These are phyloP conservation scores for Ophiobolus disseminans DNA, from an alignment of 2,329 filamentous ascomycete genomes.

Conservation along the genomic window DNA sequence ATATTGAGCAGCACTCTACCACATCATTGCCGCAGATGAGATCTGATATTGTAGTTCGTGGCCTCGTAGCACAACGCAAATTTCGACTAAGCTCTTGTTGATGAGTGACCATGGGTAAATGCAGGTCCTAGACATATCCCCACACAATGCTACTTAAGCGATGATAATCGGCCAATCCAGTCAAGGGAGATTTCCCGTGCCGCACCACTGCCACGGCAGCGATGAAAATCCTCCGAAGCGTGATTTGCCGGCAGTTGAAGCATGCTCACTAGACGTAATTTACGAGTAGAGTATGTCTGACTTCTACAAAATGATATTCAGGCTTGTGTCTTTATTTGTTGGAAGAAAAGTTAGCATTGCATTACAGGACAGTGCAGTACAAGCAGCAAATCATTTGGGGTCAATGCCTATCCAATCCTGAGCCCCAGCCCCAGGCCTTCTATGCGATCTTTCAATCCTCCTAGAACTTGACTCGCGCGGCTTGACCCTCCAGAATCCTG, in stretches of 20 bases:
- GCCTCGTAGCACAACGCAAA: conserved; percentile 4
- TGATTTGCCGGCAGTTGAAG: conserved; percentile 8
- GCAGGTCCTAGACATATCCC: conserved; percentile 1
- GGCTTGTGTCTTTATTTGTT: background rate
- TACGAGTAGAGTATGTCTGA: background rate
- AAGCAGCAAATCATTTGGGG: too few species aligned
- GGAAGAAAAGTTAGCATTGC: background rate
- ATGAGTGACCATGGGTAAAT: conserved; percentile 14
- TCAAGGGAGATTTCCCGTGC: background rate
- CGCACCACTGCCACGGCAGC: background rate
- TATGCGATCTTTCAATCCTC: conserved; percentile 25
- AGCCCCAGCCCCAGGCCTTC: conserved; percentile 26
- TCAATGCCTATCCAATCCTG: conserved; percentile 22
- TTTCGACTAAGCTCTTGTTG: background rate
- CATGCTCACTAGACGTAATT: background rate
- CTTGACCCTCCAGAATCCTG: conserved; percentile 3
- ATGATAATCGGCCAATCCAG: conserved; percentile 3
- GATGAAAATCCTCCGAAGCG: conserved; percentile 7
- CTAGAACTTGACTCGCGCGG: conserved; percentile 24
- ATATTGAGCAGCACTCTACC: too few species aligned
- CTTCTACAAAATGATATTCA: background rate
- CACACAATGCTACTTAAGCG: background rate
- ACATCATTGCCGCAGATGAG: conserved; percentile 20
- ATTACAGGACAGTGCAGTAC: background rate
- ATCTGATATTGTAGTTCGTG: conserved; percentile 14